These are phyloP conservation scores for Colletotrichum sp. DNA, from an alignment of 2,329 filamentous ascomycete genomes.

Conservation along the genomic window DNA sequence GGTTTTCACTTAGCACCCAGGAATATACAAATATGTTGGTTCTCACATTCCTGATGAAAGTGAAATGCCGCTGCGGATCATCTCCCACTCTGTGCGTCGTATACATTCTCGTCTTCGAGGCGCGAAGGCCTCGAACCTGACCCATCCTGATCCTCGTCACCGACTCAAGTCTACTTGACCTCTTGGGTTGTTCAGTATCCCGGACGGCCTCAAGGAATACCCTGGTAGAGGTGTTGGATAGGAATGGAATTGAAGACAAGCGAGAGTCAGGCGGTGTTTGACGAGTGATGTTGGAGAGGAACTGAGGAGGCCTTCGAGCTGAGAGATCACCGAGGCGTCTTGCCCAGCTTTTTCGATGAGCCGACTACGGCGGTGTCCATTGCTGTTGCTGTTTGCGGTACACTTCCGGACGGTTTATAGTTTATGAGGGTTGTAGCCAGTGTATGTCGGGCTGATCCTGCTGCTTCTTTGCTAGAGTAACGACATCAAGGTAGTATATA, in stretches of 20 bases:
- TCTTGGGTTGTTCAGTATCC: background rate
- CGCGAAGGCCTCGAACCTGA: background rate
- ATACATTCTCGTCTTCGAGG: background rate
- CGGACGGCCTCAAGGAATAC: accelerated
- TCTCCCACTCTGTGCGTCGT: background rate
- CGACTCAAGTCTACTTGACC: background rate
- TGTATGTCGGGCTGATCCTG: background rate
- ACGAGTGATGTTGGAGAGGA: background rate
- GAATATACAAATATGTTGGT: too few species aligned
- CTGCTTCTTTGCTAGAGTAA: background rate
- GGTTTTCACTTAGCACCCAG: too few species aligned
- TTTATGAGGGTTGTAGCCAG: background rate
- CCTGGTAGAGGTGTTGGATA: background rate
- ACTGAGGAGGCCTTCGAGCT: background rate
- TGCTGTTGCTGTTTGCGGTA: background rate
- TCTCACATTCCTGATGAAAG: too few species aligned
- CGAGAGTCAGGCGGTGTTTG: background rate
- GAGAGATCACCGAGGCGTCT: background rate
- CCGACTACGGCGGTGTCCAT: too few species aligned
- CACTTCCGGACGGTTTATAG: background rate
- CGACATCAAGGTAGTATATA: background rate
- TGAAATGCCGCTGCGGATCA: background rate
- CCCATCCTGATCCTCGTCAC: background rate
- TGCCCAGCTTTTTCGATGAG: background rate
- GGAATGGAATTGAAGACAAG: background rate